phyloP scores from a whole-genome alignment of 129 eudicot genomes.

The Flaveria sonorensis region DNA sequence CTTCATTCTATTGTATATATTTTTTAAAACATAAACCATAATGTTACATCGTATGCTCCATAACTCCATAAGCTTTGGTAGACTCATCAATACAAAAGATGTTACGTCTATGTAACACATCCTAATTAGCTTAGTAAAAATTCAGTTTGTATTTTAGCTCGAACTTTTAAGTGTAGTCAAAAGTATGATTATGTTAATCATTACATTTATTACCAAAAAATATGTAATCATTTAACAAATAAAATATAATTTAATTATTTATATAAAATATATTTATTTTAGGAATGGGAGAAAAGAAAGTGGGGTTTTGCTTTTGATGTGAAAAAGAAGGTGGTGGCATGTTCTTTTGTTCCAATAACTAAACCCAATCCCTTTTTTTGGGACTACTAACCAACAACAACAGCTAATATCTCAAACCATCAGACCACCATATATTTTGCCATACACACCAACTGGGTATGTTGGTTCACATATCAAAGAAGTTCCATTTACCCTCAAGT shows the following conservation, averaged over 20 bases:
- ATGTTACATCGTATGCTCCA: no score
- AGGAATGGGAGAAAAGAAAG: constrained; percentile 19
- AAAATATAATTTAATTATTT: background rate
- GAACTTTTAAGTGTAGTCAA: background rate
- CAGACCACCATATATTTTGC: background rate
- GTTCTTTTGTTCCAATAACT: constrained; percentile 14
- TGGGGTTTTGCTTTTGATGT: constrained; percentile 28
- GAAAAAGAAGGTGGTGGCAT: constrained; percentile 25
- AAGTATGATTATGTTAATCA: background rate
- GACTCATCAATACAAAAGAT: no score
- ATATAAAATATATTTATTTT: background rate
- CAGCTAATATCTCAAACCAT: constrained; percentile 18
- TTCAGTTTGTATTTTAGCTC: background rate
- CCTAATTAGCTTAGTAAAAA: no score
- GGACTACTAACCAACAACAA: constrained; percentile 29
- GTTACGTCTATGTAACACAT: no score
- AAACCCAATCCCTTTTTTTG: constrained; percentile 16
- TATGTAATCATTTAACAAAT: background rate
- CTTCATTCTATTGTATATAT: no score
- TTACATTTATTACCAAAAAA: constrained; percentile 3
- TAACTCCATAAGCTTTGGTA: no score
- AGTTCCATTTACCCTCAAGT: no score
- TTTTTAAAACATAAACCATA: no score
- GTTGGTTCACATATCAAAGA: no score
- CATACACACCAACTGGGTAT: no score